Conservation (phyloP, 1,284 basidiomycete species). For the Ganoderma lucidum region DNA sequence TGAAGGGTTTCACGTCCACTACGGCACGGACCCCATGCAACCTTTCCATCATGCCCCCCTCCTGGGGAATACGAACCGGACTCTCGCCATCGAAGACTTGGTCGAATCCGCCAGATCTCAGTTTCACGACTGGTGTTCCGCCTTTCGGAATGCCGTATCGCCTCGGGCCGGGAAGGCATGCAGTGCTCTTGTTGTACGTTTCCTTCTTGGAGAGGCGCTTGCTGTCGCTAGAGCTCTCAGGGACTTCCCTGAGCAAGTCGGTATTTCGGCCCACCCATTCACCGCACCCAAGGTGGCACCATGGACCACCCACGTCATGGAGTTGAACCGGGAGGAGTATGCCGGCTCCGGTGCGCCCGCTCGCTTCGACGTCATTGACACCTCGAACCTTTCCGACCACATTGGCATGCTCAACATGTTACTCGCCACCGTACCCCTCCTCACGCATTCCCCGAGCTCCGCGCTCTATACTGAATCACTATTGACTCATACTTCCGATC, state of each 20-base stretch:
- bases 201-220: slow-evolving; percentile 22
- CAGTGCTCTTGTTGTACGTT: slow-evolving; percentile 5
- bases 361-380: slow-evolving; percentile 32
- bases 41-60: slow-evolving; percentile 56
- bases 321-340: slow-evolving; percentile 22
- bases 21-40: slow-evolving; percentile 53
- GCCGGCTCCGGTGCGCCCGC: slow-evolving; percentile 19
- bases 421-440: slow-evolving; percentile 21
- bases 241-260: too few relatives aligned
- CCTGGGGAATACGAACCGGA: slow-evolving; percentile 38
- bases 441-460: background rate
- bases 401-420: slow-evolving; percentile 27
- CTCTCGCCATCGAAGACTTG: slow-evolving; percentile 34
- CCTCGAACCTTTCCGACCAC: slow-evolving; percentile 32
- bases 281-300: background rate
- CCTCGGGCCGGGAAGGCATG: background rate
- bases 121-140: slow-evolving; percentile 47
- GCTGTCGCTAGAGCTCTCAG: slow-evolving; percentile 3
- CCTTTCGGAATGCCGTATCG: slow-evolving; percentile 37
- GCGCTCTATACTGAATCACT: slow-evolving; percentile 50
- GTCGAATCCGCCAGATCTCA: slow-evolving; percentile 41
- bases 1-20: slow-evolving; percentile 54
- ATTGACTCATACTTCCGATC: slow-evolving; percentile 37
- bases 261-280: background rate
- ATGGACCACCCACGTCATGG: slow-evolving; percentile 20